phyloP scores from a whole-genome alignment of 1,284 basidiomycete genomes.

The Irpex sp. region DNA sequence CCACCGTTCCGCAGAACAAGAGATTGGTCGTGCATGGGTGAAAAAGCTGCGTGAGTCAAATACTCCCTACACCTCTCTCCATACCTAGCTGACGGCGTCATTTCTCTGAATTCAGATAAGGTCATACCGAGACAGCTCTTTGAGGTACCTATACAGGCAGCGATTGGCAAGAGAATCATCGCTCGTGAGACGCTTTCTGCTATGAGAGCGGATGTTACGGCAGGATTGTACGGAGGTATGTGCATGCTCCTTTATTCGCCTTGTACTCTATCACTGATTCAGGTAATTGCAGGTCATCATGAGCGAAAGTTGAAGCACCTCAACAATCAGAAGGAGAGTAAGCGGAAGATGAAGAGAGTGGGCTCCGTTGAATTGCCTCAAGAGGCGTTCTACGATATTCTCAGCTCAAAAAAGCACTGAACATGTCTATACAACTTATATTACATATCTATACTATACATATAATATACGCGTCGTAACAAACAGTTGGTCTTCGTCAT shows the following conservation, averaged over 20 bases:
- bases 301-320: slow-evolving; percentile 94
- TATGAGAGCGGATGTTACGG: slow-evolving; percentile 93
- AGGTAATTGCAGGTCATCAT: slow-evolving; percentile 69
- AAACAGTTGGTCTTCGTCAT: no score
- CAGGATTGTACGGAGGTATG: slow-evolving; percentile 91
- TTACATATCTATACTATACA: neutral
- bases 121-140: slow-evolving; percentile 94
- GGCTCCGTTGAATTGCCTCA: slow-evolving; percentile 92
- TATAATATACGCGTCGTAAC: no score
- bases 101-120: slow-evolving; percentile 61
- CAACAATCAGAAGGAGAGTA: slow-evolving; percentile 93
- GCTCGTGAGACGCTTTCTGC: slow-evolving; percentile 92
- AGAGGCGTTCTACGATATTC: slow-evolving; percentile 90
- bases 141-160: slow-evolving; percentile 93
- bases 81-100: neutral
- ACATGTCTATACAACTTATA: neutral
- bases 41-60: slow-evolving; percentile 84
- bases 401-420: slow-evolving; percentile 58
- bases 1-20: slow-evolving; percentile 78
- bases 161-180: slow-evolving; percentile 88
- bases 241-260: slow-evolving; percentile 6
- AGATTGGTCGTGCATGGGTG: slow-evolving; percentile 85
- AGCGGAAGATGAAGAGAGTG: slow-evolving; percentile 86
- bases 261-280: slow-evolving; percentile 6
- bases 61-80: slow-evolving; percentile 2